These are phyloP conservation scores for Xylaria sp. DNA, from an alignment of 2,329 filamentous ascomycete species.

Conservation along the genomic window DNA sequence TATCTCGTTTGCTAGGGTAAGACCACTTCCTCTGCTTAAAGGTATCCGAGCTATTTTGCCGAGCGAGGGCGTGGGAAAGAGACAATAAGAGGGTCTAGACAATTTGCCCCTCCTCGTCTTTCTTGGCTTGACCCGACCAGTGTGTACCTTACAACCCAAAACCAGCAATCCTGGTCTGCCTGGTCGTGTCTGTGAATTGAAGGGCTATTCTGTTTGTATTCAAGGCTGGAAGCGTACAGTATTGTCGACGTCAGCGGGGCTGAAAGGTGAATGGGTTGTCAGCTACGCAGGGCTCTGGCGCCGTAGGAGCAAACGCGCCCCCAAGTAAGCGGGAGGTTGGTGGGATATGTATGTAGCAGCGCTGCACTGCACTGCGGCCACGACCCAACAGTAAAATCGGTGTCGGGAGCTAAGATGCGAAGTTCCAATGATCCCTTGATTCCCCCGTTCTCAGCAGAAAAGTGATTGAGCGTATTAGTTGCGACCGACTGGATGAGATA, in stretches of 20 bases:
- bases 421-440: conserved; percentile 8
- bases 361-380: conserved; percentile 43
- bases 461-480: not conserved
- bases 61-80: conserved; percentile 11
- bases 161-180: not conserved
- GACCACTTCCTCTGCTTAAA: conserved; percentile 12
- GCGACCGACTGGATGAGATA: conserved; percentile 9
- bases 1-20: not conserved
- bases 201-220: conserved; percentile 11
- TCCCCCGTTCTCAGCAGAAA: conserved; percentile 12
- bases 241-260: conserved; percentile 24
- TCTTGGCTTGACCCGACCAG: conserved; percentile 20
- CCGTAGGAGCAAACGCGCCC: conserved; percentile 35
- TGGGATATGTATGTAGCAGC: conserved; percentile 48
- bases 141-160: conserved; percentile 9
- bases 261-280: conserved; percentile 11
- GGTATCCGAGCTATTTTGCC: conserved; percentile 4
- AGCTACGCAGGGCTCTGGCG: conserved; percentile 37
- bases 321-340: conserved; percentile 41
- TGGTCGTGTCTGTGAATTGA: conserved; percentile 12
- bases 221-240: conserved; percentile 9
- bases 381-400: conserved; percentile 39
- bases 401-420: conserved; percentile 28
- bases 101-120: conserved; percentile 29
- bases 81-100: conserved; percentile 20